Evolutionary conservation across 257 asterid species (phyloP).

Genomic region (Ophiorrhiza pumila): DNA sequence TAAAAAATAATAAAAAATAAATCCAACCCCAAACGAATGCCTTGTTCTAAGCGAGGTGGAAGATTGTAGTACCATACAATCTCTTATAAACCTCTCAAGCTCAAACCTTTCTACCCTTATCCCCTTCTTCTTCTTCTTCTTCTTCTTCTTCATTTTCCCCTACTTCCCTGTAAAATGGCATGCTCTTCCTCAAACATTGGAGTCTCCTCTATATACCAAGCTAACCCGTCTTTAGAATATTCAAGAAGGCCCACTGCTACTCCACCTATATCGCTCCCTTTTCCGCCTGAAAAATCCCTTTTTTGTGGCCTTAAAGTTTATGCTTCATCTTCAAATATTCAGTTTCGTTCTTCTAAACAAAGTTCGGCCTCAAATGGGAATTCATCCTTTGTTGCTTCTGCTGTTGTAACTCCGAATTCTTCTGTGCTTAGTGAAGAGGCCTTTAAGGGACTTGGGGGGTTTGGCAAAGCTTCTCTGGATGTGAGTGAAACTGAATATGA

Average conservation of each 20-base stretch:
- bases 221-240: slow-evolving; percentile 45
- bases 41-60: slow-evolving; percentile 41
- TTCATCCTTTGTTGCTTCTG: slow-evolving; percentile 48
- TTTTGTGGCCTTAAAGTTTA: slow-evolving; percentile 25
- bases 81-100: slow-evolving; percentile 14
- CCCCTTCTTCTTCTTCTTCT: slow-evolving; percentile 14
- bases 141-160: not conserved
- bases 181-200: slow-evolving; percentile 51
- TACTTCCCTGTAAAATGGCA: slow-evolving; percentile 40
- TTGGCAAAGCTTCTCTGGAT: slow-evolving; percentile 42
- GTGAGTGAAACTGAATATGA: slow-evolving; percentile 44
- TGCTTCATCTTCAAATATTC: slow-evolving; percentile 13
- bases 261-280: slow-evolving; percentile 44
- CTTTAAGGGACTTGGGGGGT: slow-evolving; percentile 68
- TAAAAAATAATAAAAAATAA: slow-evolving; percentile 16
- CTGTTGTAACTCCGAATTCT: slow-evolving; percentile 66
- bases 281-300: slow-evolving; percentile 37
- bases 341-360: slow-evolving; percentile 16
- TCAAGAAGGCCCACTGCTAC: slow-evolving; percentile 37
- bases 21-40: not conserved
- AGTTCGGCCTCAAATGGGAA: slow-evolving; percentile 13
- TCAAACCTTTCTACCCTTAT: slow-evolving; percentile 21
- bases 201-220: slow-evolving; percentile 56
- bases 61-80: slow-evolving; percentile 39
- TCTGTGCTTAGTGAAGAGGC: slow-evolving; percentile 84